phyloP scores from a whole-genome alignment of 352 stramenopile species.

The Pythium dissimile region DNA sequence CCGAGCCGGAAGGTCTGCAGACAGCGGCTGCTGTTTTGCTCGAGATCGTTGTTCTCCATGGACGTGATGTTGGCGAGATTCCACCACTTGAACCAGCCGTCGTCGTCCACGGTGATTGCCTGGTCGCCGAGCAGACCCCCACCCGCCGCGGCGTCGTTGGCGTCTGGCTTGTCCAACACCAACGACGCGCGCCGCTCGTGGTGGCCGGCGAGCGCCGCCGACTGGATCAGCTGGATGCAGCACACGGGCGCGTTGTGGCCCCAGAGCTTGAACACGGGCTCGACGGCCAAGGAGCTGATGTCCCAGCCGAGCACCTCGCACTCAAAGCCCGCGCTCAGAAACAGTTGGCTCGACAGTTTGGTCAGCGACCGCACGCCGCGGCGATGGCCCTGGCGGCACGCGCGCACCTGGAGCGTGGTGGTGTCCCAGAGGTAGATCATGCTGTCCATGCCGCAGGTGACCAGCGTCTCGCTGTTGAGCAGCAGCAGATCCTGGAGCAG shows the following conservation, averaged over 20 bases:
- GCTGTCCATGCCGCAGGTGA: constrained; percentile 77
- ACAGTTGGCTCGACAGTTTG: constrained; percentile 65
- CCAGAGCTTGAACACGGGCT: constrained; percentile 65
- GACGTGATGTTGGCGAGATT: constrained; percentile 61
- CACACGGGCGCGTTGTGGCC: constrained; percentile 67
- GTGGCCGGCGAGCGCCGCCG: constrained; percentile 15
- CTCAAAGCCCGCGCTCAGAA: constrained; percentile 73
- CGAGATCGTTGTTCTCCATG: constrained; percentile 54
- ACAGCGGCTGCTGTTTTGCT: constrained; percentile 54
- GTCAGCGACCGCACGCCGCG: constrained; percentile 56
- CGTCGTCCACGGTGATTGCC: constrained; percentile 73
- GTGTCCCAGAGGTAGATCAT: constrained; percentile 77
- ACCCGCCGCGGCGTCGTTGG: background rate
- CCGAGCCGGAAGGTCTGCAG: constrained; percentile 68
- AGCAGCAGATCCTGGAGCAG: constrained; percentile 69
- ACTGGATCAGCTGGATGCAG: constrained; percentile 64
- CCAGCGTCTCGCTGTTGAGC: constrained; percentile 61
- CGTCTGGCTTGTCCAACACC: background rate
- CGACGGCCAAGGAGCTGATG: constrained; percentile 50
- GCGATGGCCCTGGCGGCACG: constrained; percentile 52
- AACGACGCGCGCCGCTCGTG: constrained; percentile 2
- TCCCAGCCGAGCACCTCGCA: constrained; percentile 75
- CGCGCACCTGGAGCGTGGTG: constrained; percentile 37
- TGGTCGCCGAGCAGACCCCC: constrained; percentile 45
- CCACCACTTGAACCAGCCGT: constrained; percentile 85